Evolutionary conservation across 2,329 filamentous ascomycete species (phyloP), one percentile per base, ranked within the genome.

Genomic region (Phoma herbarum): DNA sequence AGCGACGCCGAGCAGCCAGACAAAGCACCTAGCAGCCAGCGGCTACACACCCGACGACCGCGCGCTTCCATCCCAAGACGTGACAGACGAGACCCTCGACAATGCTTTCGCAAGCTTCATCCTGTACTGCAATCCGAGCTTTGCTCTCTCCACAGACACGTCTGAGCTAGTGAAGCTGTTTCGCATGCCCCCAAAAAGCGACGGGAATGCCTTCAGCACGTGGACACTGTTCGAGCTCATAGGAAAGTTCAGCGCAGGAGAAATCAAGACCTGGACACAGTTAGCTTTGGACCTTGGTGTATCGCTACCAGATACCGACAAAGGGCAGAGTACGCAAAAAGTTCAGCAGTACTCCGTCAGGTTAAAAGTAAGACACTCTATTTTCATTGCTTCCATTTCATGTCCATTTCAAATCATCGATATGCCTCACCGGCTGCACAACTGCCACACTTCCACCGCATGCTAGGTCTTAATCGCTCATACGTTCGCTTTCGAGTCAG

Each of bases 291-390:
- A 90, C 69, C 81, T 97, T n/a, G 93, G 94, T 10, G 94, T 97
- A 16, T 91, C 96, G 70, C 90, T 90, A 3, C 92, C 93, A 2
- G 90, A 92, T 59, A 82, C 88, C 23, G 87, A 90, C 59, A 95
- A 94, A 75, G 91, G 92, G 25, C 90, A 96, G 79, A 96, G 92
- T 75, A 88, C 90, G 1, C 94, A 97, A 74, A 97, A 97, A 76
- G 90, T 97, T 57, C 92, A 96, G 75, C 93, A 97, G 75, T 97
- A 97, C 81, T 92, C 92, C 42, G 93, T 97, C 45, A 86, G 93
- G 58, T 80, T 97, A 57, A 97, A 97, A 86, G 91, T 93, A 78
- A 71, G 72, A 33, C 50, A 25, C 26, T 47, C 54, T 26, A 6
- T 29, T 43, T 43, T 5, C 37, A 23, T 52, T 25, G 26, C 11